phyloP scores from a whole-genome alignment of 148 eudicot species.

The Vaccinium darrowii region DNA sequence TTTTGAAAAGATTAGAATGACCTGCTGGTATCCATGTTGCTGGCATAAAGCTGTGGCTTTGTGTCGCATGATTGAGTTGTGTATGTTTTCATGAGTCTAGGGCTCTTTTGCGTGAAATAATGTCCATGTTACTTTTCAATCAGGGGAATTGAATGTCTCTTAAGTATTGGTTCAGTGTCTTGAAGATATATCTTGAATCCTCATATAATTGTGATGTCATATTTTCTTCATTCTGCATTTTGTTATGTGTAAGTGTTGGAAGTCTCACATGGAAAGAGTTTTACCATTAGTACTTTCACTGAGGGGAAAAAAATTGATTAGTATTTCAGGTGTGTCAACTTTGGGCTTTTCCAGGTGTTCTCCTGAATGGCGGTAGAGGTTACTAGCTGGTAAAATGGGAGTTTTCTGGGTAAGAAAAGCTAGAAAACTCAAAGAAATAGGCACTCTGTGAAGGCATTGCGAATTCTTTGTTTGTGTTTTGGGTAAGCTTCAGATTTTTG shows the following conservation, averaged over 20 bases:
- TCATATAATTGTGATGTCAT: background rate
- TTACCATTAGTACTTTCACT: background rate
- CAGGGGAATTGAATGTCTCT: background rate
- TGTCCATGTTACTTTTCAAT: background rate
- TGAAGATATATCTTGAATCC: background rate
- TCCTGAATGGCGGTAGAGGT: background rate
- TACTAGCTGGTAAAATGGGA: background rate
- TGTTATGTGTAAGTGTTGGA: background rate
- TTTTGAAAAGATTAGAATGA: background rate
- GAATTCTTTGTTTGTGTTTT: background rate
- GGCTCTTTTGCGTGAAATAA: background rate
- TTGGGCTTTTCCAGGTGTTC: background rate
- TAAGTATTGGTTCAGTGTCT: background rate
- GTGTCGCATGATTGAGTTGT: background rate
- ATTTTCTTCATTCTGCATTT: background rate
- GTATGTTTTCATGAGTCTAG: background rate
- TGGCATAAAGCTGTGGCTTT: background rate
- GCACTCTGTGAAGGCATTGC: background rate
- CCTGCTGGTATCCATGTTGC: background rate
- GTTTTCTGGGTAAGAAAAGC: background rate
- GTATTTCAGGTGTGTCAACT: background rate
- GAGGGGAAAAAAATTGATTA: background rate
- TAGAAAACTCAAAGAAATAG: background rate
- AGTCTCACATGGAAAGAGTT: background rate
- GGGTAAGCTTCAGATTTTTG: background rate